Evolutionary conservation across 1,139 yeast species (phyloP).

Genomic region (Kodamaea suecica): DNA sequence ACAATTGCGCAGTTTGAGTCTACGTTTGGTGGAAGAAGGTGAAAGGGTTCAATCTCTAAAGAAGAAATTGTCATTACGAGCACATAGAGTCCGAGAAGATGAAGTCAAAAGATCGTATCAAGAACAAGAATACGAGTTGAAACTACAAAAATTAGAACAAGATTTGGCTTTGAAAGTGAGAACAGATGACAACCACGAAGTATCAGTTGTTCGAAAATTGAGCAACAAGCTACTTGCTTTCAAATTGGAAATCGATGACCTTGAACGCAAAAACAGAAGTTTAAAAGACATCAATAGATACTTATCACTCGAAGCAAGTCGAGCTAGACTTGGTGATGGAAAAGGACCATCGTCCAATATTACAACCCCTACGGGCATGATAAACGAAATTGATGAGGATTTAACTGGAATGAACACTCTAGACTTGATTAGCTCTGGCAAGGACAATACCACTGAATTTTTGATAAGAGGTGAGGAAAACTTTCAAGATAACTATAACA

Average conservation of each 20-base stretch:
- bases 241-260: conserved; percentile 11
- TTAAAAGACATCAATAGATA: conserved; percentile 10
- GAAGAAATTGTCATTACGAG: too few relatives aligned
- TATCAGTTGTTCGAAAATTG: conserved; percentile 4
- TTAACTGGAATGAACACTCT: not conserved
- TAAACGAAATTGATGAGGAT: not conserved
- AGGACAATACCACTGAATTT: conserved; percentile 10
- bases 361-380: not conserved
- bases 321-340: too few relatives aligned
- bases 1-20: not conserved
- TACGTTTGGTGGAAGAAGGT: not conserved
- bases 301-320: not conserved
- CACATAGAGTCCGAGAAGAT: too few relatives aligned
- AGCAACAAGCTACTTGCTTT: conserved; percentile 10
- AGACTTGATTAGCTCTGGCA: not conserved
- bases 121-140: too few relatives aligned
- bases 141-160: too few relatives aligned
- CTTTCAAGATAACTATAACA: not conserved
- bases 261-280: conserved; percentile 10
- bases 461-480: conserved; percentile 7
- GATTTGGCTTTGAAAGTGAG: too few relatives aligned
- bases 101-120: too few relatives aligned
- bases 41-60: not conserved
- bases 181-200: too few relatives aligned
- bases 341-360: too few relatives aligned